Conservation (phyloP, 2,329 filamentous ascomycete species). For the Claviceps purpurea region DNA sequence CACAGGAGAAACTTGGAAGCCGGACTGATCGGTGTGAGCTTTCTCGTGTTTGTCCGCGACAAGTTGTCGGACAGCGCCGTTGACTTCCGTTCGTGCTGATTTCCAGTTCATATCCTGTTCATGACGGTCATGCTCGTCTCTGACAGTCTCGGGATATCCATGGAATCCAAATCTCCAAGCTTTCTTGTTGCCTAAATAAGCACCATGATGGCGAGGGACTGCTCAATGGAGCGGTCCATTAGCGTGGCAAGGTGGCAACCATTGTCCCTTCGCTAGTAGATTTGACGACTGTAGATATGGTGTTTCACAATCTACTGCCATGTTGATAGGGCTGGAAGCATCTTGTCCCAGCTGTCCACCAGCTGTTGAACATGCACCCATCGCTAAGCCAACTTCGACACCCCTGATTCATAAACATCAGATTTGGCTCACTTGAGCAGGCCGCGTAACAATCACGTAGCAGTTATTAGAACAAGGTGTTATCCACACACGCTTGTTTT, state of each 20-base stretch:
- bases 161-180: not conserved
- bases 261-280: not conserved
- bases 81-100: not conserved
- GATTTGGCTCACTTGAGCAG: constrained; percentile 1
- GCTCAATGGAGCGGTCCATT: not conserved
- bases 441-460: not conserved
- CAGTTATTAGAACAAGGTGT: not conserved
- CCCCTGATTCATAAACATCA: constrained; percentile 3
- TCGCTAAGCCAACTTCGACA: not conserved
- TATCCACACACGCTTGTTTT: not conserved
- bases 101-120: not conserved
- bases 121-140: not conserved
- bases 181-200: not conserved
- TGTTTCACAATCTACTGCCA: too few relatives aligned
- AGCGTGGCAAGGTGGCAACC: not conserved
- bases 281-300: not conserved
- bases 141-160: not conserved
- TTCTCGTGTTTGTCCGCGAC: not conserved
- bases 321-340: not conserved
- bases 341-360: constrained; percentile 2
- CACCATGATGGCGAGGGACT: not conserved
- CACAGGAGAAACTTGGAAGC: not conserved
- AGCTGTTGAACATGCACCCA: constrained; percentile 4
- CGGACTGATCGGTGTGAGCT: not conserved
- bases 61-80: not conserved